Conservation (phyloP, 2,329 filamentous ascomycete species). For the Claviceps fusiformis region DNA sequence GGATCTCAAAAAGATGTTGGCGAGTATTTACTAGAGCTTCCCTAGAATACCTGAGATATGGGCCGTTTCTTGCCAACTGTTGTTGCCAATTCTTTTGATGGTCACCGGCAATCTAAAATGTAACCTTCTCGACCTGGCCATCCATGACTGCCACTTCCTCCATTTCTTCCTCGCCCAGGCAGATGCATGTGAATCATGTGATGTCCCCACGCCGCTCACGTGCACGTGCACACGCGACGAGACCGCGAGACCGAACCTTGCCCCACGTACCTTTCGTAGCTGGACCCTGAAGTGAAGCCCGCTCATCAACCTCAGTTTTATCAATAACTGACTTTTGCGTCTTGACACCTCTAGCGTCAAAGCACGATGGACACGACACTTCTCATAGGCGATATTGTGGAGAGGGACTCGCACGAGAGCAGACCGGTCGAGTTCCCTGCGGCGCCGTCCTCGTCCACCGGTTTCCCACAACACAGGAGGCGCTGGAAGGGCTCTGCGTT, state of each 20-base stretch:
- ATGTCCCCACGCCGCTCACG: not conserved
- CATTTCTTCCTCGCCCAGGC: no score
- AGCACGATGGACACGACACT: conserved; percentile 30
- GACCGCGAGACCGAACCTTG: not conserved
- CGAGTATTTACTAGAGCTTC: no score
- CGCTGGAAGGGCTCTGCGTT: conserved; percentile 62
- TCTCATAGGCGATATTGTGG: conserved; percentile 63
- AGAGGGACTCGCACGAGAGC: conserved; percentile 48
- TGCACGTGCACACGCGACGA: not conserved
- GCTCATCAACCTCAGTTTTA: not conserved
- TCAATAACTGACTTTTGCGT: not conserved
- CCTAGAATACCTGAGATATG: no score
- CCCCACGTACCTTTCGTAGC: not conserved
- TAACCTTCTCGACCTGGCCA: no score
- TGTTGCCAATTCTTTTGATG: no score
- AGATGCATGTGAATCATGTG: no score
- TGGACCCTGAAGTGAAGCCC: not conserved
- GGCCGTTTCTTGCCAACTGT: no score
- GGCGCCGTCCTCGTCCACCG: conserved; percentile 35
- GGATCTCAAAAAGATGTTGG: no score
- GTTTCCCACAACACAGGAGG: conserved; percentile 84
- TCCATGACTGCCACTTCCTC: no score
- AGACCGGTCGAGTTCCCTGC: conserved; percentile 48
- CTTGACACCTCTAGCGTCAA: not conserved
- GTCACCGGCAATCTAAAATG: no score